Evolutionary conservation across 352 stramenopile genomes (phyloP).

Genomic region (Globisporangium middletonii): DNA sequence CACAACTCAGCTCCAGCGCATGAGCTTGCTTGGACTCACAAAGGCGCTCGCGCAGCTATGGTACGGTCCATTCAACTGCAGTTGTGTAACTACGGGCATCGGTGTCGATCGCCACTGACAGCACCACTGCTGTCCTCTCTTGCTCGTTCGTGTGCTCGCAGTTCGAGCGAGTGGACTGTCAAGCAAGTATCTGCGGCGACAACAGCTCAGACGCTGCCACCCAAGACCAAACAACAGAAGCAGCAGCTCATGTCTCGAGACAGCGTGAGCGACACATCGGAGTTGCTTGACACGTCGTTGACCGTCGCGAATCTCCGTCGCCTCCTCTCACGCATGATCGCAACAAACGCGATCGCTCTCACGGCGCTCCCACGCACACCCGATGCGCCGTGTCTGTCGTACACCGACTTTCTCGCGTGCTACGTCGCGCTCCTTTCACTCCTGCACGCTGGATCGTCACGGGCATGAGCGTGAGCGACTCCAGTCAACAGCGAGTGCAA

Average conservation of each 20-base stretch:
- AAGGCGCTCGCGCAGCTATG: slow-evolving; percentile 40
- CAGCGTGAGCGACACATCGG: neutral
- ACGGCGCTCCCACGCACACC: slow-evolving; percentile 19
- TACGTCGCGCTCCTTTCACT: slow-evolving; percentile 43
- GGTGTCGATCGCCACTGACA: neutral
- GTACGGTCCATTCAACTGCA: slow-evolving; percentile 14
- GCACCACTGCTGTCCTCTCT: neutral
- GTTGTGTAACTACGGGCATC: neutral
- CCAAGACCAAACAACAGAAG: neutral
- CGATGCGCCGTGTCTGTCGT: slow-evolving; percentile 38
- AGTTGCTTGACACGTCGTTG: slow-evolving; percentile 1
- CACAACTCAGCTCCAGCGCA: slow-evolving; percentile 10
- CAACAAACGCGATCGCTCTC: slow-evolving; percentile 22
- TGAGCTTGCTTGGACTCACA: slow-evolving; percentile 38
- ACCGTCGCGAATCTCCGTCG: slow-evolving; percentile 28
- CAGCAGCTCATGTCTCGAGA: neutral
- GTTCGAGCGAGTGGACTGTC: slow-evolving; percentile 15
- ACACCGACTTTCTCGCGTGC: slow-evolving; percentile 62
- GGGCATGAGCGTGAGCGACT: no score
- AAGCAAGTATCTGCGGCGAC: neutral
- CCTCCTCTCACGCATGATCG: slow-evolving; percentile 37
- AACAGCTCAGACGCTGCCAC: neutral
- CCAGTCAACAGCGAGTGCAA: no score
- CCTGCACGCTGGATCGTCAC: slow-evolving; percentile 8
- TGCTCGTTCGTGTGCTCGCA: neutral